Conservation (phyloP, 164 flowering plant genomes). For the Aristolochia contorta region DNA sequence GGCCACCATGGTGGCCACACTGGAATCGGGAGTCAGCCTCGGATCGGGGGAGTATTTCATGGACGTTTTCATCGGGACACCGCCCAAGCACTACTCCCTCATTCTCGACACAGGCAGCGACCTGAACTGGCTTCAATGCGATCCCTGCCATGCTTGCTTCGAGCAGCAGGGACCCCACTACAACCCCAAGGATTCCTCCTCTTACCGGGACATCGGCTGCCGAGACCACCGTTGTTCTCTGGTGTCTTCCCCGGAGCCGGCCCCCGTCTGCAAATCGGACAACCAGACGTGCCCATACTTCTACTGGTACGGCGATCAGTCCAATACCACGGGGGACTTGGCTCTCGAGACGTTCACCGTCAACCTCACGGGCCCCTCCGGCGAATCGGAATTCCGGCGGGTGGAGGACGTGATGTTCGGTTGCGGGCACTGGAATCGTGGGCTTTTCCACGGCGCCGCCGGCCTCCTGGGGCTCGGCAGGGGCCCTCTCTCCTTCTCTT, state of each 20-base stretch:
- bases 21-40: conserved; percentile 77
- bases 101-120: conserved; percentile 97
- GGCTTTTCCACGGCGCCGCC: conserved; percentile 90
- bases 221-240: conserved; percentile 53
- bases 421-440: conserved; percentile 96
- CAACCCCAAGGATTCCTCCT: conserved; percentile 50
- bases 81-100: conserved; percentile 78
- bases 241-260: conserved; percentile 75
- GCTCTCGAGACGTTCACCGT: conserved; percentile 83
- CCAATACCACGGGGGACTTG: conserved; percentile 92
- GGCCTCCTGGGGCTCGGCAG: conserved; percentile 86
- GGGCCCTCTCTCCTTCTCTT: conserved; percentile 83
- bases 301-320: conserved; percentile 94
- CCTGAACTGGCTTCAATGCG: conserved; percentile 92
- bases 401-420: conserved; percentile 93
- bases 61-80: conserved; percentile 90
- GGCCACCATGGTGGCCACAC: conserved; percentile 44
- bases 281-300: conserved; percentile 70
- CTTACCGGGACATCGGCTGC: conserved; percentile 52
- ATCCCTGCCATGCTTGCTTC: conserved; percentile 80
- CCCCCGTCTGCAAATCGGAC: conserved; percentile 41
- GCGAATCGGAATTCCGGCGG: conserved; percentile 30
- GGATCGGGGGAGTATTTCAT: conserved; percentile 98
- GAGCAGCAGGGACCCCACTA: conserved; percentile 75
- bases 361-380: conserved; percentile 42